Percentiles rank a stretch among this genome's conserved stretches.
phyloP scores from a whole-genome alignment of 1,139 yeast species.

The Tardiomyces digboiensis region DNA sequence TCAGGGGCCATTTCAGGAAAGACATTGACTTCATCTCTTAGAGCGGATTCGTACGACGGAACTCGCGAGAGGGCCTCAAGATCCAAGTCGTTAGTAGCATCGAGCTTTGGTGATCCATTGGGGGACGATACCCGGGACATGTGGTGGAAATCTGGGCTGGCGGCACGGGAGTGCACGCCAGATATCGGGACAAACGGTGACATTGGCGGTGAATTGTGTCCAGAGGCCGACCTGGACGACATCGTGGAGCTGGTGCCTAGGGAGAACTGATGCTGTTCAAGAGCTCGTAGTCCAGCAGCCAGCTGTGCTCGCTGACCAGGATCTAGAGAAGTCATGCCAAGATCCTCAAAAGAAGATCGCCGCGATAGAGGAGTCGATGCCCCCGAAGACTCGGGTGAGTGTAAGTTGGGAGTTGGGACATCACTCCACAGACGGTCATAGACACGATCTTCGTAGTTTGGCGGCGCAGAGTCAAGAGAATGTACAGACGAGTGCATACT shows the following conservation, averaged over 20 bases:
- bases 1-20: conserved; percentile 2
- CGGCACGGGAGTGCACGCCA: conserved; percentile 7
- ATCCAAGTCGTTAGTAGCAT: conserved; percentile 29
- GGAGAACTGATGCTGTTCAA: conserved; percentile 12
- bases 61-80: conserved; percentile 48
- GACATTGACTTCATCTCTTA: conserved; percentile 15
- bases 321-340: conserved; percentile 20
- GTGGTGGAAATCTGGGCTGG: conserved; percentile 6
- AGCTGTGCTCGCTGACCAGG: conserved; percentile 17
- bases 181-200: conserved; percentile 28
- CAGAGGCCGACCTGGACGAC: conserved; percentile 6
- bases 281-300: conserved; percentile 17
- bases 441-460: conserved; percentile 75
- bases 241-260: conserved; percentile 1
- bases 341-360: conserved; percentile 22
- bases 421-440: conserved; percentile 83
- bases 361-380: conserved; percentile 26
- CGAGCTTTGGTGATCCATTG: conserved; percentile 36
- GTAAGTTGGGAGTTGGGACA: conserved; percentile 41
- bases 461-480: conserved; percentile 52
- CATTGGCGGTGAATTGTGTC: conserved; percentile 5
- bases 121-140: conserved; percentile 19
- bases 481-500: background rate
- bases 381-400: conserved; percentile 48
- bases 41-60: conserved; percentile 77